Percentiles rank a stretch among this genome's conserved stretches.
Evolutionary conservation across 768 basidiomycete genomes (phyloP).

Genomic region (Russula virescens): DNA sequence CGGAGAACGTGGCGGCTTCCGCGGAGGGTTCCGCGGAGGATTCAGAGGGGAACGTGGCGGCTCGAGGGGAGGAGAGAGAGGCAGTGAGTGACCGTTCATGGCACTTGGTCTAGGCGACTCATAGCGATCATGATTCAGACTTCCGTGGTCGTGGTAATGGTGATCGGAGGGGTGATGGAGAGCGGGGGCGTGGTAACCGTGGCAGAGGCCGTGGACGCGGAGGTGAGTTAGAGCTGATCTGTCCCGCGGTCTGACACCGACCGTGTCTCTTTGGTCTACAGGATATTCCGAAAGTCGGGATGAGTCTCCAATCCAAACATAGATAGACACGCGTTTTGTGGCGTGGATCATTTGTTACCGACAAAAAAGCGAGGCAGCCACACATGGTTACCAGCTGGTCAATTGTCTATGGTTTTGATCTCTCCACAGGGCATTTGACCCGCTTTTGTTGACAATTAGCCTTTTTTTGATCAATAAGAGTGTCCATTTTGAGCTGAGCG

Average conservation of each 20-base stretch:
- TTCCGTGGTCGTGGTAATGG: slow-evolving; percentile 28
- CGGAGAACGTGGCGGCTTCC: slow-evolving; percentile 24
- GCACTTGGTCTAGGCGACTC: not conserved
- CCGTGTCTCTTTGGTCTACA: not conserved
- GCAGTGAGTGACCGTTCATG: slow-evolving; percentile 11
- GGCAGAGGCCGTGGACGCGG: slow-evolving; percentile 32
- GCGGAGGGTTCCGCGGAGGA: slow-evolving; percentile 44
- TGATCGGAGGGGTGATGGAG: slow-evolving; percentile 30
- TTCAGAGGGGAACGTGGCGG: slow-evolving; percentile 31
- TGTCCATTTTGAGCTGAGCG: not conserved
- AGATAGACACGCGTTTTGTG: slow-evolving; percentile 11
- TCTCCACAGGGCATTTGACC: slow-evolving; percentile 1
- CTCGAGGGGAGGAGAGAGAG: slow-evolving; percentile 26
- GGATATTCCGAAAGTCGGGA: slow-evolving; percentile 19
- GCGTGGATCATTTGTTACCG: not conserved
- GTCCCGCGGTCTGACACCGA: slow-evolving; percentile 1
- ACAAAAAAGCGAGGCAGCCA: slow-evolving; percentile 6
- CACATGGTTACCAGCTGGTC: not conserved
- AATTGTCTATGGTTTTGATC: slow-evolving; percentile 6
- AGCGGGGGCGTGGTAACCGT: slow-evolving; percentile 28
- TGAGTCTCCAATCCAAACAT: slow-evolving; percentile 18
- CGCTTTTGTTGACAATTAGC: not conserved
- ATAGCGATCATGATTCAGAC: slow-evolving; percentile 3
- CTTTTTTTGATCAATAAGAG: slow-evolving; percentile 14
- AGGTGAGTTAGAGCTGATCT: slow-evolving; percentile 16